phyloP scores from a whole-genome alignment of 2,329 filamentous ascomycete species.

The Pseudogymnoascus sp. region DNA sequence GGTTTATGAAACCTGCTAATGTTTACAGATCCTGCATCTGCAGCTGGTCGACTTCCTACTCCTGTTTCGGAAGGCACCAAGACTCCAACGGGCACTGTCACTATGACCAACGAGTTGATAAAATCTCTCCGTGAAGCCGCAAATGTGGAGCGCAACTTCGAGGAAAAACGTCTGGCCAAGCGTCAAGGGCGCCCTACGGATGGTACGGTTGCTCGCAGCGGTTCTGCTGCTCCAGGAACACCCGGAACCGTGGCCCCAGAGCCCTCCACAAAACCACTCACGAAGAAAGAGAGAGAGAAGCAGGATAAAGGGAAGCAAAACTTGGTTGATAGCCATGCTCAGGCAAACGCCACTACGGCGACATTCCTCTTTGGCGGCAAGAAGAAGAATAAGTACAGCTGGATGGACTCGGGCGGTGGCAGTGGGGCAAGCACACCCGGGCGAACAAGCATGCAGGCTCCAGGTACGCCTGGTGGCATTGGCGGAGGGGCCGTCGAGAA shows the following conservation, averaged over 20 bases:
- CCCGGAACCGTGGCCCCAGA: conserved; percentile 59
- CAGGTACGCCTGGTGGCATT: conserved; percentile 32
- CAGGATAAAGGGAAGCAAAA: conserved; percentile 66
- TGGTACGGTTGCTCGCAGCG: conserved; percentile 43
- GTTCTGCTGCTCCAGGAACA: conserved; percentile 49
- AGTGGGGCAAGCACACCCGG: conserved; percentile 48
- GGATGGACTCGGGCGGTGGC: conserved; percentile 59
- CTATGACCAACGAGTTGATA: conserved; percentile 38
- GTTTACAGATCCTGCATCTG: conserved; percentile 26
- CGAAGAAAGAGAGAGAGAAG: conserved; percentile 83
- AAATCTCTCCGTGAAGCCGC: conserved; percentile 55
- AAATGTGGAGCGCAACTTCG: conserved; percentile 60
- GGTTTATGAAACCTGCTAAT: conserved; percentile 30
- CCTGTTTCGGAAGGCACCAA: conserved; percentile 43
- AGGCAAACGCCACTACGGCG: conserved; percentile 76
- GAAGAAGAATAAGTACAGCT: conserved; percentile 65
- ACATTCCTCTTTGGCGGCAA: conserved; percentile 66
- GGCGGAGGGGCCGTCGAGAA: conserved; percentile 31
- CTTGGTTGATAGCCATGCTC: conserved; percentile 71
- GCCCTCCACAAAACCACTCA: conserved; percentile 60
- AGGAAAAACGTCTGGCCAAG: conserved; percentile 65
- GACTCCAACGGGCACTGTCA: conserved; percentile 37
- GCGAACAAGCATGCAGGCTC: conserved; percentile 27
- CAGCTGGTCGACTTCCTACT: conserved; percentile 37
- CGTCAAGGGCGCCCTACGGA: conserved; percentile 53